Evolutionary conservation across 176 grass and related monocot species (phyloP), one percentile per base, ranked within the genome.

Genomic region (Melocanna baccifera): DNA sequence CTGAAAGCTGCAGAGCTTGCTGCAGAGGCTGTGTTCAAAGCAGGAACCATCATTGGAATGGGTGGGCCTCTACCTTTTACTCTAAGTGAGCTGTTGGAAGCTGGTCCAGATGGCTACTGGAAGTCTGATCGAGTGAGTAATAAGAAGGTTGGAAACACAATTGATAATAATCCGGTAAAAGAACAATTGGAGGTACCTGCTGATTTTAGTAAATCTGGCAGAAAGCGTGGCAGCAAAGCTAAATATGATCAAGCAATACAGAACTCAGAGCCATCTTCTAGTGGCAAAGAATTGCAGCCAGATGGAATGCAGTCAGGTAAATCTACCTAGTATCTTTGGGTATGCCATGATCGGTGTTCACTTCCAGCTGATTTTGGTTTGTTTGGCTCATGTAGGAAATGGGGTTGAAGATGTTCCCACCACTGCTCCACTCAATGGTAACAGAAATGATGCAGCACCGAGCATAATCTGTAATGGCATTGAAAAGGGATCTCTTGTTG

Each of bases 1-100:
- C 63, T 94, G 42, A 99, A 89, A 94, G 97, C 93, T 90, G 97
- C 97, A 73, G 97, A 99, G 82, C 82, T 96, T 85, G 88, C 86
- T 45, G 97, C 90, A 41, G 93, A 99, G 81, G 90, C 93, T 64
- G 91, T 96, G 36, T 99, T 84, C 75, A 94, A 92, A 81, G 91
- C 84, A 22, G 97, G 93, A 80, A 86, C 87, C 9, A 90, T 99
- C 64, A 87, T 99, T 82, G 84, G 86, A 71, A 92, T 99, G 97
- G 97, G 97, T 26, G 97, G 96, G 46, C 97, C 97, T 51, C 79
- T 99, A 74, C 97, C 97, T 42, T 89, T 96, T 61, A 91, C 93
- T 68, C 86, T 96, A 71, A 71, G 83, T 30, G 97, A 99, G 30
- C 78, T 99, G 76, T 84, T 99, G 78, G 93, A 94, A 83, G 80